phyloP scores from a whole-genome alignment of 805 yeast species.

The Hanseniaspora taiwanica region DNA sequence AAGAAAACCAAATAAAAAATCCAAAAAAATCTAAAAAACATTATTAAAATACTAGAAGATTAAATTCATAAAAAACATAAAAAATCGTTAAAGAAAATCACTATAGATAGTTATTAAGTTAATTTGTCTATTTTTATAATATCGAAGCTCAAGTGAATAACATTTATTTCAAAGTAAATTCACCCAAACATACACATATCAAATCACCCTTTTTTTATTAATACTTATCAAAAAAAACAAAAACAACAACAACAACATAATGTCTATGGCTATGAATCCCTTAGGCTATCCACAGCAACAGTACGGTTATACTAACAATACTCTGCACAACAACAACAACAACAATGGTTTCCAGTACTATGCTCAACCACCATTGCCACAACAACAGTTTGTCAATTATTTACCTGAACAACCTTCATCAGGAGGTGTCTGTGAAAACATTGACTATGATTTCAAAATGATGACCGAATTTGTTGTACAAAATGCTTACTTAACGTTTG shows the following conservation, averaged over 20 bases:
- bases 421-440: slow-evolving; percentile 68
- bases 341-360: neutral
- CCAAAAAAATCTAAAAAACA: too few relatives aligned
- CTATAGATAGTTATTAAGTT: slow-evolving; percentile 1
- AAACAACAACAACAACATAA: neutral
- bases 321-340: neutral
- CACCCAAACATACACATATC: too few relatives aligned
- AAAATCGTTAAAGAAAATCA: too few relatives aligned
- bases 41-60: too few relatives aligned
- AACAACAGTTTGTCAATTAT: neutral
- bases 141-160: neutral
- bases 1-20: too few relatives aligned
- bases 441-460: slow-evolving; percentile 64
- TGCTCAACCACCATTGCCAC: slow-evolving; percentile 7
- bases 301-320: neutral
- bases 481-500: slow-evolving; percentile 56
- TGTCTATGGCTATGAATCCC: neutral
- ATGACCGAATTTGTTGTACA: slow-evolving; percentile 76
- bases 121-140: neutral
- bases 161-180: too few relatives aligned
- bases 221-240: neutral
- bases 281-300: neutral
- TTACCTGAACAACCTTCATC: slow-evolving; percentile 9
- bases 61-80: too few relatives aligned
- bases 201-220: neutral